phyloP scores from a whole-genome alignment of 768 basidiomycete species.

The Boletus fagicola region DNA sequence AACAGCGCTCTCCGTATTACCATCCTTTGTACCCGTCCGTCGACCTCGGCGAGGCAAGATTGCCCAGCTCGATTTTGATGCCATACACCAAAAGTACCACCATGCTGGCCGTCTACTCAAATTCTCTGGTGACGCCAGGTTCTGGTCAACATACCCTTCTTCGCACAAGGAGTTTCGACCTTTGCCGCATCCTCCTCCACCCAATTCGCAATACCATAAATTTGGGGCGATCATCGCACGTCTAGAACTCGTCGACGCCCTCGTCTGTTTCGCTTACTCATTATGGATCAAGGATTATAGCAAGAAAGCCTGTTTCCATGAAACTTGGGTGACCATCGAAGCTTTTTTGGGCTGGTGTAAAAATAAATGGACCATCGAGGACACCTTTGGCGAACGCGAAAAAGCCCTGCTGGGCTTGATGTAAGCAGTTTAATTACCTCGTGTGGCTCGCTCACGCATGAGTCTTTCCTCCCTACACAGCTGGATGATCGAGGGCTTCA shows the following conservation, averaged over 20 bases:
- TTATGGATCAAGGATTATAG: slow-evolving; percentile 76
- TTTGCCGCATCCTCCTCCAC: slow-evolving; percentile 59
- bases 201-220: slow-evolving; percentile 70
- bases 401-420: slow-evolving; percentile 74
- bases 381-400: slow-evolving; percentile 46
- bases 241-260: slow-evolving; percentile 76
- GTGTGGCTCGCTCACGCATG: slow-evolving; percentile 28
- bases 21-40: slow-evolving; percentile 53
- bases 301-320: slow-evolving; percentile 51
- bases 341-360: slow-evolving; percentile 73
- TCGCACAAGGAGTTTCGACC: slow-evolving; percentile 64
- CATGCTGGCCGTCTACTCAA: slow-evolving; percentile 71
- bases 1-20: slow-evolving; percentile 33
- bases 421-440: slow-evolving; percentile 45
- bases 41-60: slow-evolving; percentile 64
- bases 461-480: slow-evolving; percentile 39
- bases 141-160: slow-evolving; percentile 69
- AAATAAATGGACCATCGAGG: slow-evolving; percentile 56
- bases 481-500: slow-evolving; percentile 77
- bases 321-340: slow-evolving; percentile 68
- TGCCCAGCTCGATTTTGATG: slow-evolving; percentile 48
- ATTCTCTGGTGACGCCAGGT: slow-evolving; percentile 78
- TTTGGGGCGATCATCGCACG: slow-evolving; percentile 73
- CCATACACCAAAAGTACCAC: slow-evolving; percentile 69
- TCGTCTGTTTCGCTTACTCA: slow-evolving; percentile 80